These are phyloP conservation scores for Plicaturopsis crispa DNA, from an alignment of 768 basidiomycete genomes.

Conservation along the genomic window DNA sequence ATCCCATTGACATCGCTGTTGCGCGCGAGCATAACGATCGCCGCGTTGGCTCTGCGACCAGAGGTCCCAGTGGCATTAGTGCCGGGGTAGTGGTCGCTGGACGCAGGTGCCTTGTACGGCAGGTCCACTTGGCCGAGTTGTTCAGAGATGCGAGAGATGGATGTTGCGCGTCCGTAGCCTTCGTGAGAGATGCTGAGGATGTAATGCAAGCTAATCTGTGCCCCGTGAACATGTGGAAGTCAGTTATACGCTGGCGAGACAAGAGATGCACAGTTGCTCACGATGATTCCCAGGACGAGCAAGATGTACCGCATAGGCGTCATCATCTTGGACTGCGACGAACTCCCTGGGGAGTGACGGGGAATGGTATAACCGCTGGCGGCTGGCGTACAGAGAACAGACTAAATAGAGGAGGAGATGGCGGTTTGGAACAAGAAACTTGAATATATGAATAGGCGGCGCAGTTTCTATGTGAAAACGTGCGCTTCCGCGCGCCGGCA, in stretches of 20 bases:
- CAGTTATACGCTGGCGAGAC: conserved; percentile 4
- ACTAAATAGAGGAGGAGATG: too few relatives aligned
- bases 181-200: conserved; percentile 35
- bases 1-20: conserved; percentile 56
- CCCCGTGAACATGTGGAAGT: conserved; percentile 1
- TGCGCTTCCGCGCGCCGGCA: too few relatives aligned
- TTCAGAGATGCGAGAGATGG: conserved; percentile 22
- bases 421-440: too few relatives aligned
- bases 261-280: conserved; percentile 10
- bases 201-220: conserved; percentile 31
- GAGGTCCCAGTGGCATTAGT: conserved; percentile 26
- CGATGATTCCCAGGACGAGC: conserved; percentile 28
- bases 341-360: conserved; percentile 1
- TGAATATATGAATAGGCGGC: too few relatives aligned
- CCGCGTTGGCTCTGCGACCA: conserved; percentile 71
- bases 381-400: too few relatives aligned
- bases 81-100: conserved; percentile 39
- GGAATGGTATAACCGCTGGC: background rate
- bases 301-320: conserved; percentile 48
- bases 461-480: too few relatives aligned
- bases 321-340: conserved; percentile 32
- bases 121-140: conserved; percentile 14
- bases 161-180: conserved; percentile 32
- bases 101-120: conserved; percentile 24
- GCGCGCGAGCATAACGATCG: conserved; percentile 72